phyloP scores from a whole-genome alignment of 139 green algal genomes.

The Ulvella scutata region DNA sequence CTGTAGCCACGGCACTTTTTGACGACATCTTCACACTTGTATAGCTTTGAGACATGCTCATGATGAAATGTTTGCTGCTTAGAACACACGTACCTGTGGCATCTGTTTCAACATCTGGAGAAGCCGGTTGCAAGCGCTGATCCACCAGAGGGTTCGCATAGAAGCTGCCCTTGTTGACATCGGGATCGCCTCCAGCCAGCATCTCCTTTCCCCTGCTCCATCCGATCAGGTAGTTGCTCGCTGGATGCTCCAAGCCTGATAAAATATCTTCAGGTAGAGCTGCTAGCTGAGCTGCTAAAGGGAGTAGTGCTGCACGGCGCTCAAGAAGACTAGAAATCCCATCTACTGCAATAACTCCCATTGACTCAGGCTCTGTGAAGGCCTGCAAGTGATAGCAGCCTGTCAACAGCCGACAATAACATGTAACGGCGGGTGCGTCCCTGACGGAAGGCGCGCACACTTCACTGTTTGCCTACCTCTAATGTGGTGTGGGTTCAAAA shows the following conservation, averaged over 20 bases:
- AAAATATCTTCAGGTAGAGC: neutral
- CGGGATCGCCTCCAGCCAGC: neutral
- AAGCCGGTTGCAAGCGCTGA: no score
- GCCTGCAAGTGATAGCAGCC: neutral
- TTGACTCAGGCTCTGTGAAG: neutral
- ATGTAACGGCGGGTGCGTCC: no score
- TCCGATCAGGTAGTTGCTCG: neutral
- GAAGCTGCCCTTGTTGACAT: neutral
- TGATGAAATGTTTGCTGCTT: no score
- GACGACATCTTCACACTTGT: no score
- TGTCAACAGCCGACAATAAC: no score
- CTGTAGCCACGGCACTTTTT: no score
- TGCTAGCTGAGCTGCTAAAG: neutral
- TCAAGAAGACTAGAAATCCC: neutral
- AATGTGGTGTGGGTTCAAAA: no score
- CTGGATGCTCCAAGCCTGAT: neutral
- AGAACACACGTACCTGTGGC: no score
- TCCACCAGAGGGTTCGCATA: slow-evolving; percentile 1
- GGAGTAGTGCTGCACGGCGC: neutral
- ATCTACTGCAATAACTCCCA: neutral
- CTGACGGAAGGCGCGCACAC: no score
- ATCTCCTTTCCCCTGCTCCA: neutral
- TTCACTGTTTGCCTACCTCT: no score
- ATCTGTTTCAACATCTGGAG: no score
- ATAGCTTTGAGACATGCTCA: no score